A percentile compares a stretch with the other conserved stretches of the same genome.
Conservation (phyloP, 805 yeast genomes). For the Candida stauntonica region DNA sequence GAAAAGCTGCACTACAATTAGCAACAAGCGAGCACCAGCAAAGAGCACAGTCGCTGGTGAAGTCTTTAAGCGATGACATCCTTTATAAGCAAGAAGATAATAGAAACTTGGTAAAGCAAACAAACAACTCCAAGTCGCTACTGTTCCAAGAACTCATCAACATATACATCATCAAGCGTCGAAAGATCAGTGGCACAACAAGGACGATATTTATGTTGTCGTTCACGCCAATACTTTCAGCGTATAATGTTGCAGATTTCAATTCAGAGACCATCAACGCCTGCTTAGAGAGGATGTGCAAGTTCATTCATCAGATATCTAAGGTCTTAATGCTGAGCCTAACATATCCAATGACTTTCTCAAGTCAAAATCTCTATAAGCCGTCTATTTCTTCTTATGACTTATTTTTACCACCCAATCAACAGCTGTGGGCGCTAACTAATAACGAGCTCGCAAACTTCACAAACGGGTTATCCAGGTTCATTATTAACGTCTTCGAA, state of each 20-base stretch:
- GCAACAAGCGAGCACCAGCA: background rate
- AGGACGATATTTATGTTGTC: constrained; percentile 18
- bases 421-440: constrained; percentile 16
- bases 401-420: constrained; percentile 4
- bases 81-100: constrained; percentile 14
- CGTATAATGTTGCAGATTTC: constrained; percentile 15
- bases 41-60: background rate
- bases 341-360: constrained; percentile 15
- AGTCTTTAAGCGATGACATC: constrained; percentile 2
- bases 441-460: constrained; percentile 14
- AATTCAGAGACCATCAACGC: constrained; percentile 18
- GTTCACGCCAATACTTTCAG: constrained; percentile 22
- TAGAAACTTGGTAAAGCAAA: constrained; percentile 19
- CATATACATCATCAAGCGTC: constrained; percentile 18
- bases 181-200: constrained; percentile 14
- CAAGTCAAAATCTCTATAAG: constrained; percentile 1
- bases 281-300: constrained; percentile 16
- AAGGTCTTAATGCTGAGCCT: constrained; percentile 15
- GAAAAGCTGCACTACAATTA: constrained; percentile 1
- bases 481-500: constrained; percentile 13
- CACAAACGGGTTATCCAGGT: constrained; percentile 12
- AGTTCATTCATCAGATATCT: constrained; percentile 17
- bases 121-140: constrained; percentile 20
- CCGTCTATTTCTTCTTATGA: constrained; percentile 8
- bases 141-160: constrained; percentile 24